Evolutionary conservation across 345 rosid genomes (phyloP).

Genomic region (Laguncularia racemosa): DNA sequence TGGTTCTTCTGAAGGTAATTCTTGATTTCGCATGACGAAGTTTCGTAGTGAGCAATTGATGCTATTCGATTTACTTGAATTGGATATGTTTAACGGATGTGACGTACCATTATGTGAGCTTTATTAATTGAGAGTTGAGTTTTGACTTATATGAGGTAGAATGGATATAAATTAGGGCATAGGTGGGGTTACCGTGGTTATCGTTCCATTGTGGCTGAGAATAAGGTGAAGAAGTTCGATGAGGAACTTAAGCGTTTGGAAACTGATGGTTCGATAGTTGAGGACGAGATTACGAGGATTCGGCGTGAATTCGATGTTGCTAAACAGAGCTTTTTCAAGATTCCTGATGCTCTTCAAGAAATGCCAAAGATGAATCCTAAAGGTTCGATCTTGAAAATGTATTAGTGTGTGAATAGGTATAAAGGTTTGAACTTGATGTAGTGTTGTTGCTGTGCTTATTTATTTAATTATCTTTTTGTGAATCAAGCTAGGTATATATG

Average conservation of each 20-base stretch:
- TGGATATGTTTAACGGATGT: neutral
- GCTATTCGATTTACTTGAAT: too few relatives aligned
- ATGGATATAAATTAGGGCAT: slow-evolving; percentile 20
- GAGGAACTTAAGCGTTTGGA: slow-evolving; percentile 20
- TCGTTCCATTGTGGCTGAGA: slow-evolving; percentile 17
- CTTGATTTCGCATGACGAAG: too few relatives aligned
- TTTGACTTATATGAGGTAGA: neutral
- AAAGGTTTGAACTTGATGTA: neutral
- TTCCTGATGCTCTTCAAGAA: slow-evolving; percentile 52
- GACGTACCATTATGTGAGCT: neutral
- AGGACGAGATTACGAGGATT: slow-evolving; percentile 48
- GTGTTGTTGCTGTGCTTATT: slow-evolving; percentile 5
- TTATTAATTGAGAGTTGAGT: neutral
- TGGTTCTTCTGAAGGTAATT: slow-evolving; percentile 30
- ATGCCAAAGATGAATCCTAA: slow-evolving; percentile 87
- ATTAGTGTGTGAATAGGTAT: neutral
- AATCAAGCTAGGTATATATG: slow-evolving; percentile 58
- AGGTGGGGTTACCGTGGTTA: slow-evolving; percentile 27
- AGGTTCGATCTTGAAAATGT: slow-evolving; percentile 32
- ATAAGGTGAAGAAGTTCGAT: slow-evolving; percentile 24
- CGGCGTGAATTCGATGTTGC: slow-evolving; percentile 58
- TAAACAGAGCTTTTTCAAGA: slow-evolving; percentile 58
- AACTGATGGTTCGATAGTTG: slow-evolving; percentile 12
- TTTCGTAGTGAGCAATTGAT: too few relatives aligned
- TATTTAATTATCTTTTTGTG: neutral